Conservation (phyloP, 2,329 filamentous ascomycete genomes). For the Parastagonospora nodorum region DNA sequence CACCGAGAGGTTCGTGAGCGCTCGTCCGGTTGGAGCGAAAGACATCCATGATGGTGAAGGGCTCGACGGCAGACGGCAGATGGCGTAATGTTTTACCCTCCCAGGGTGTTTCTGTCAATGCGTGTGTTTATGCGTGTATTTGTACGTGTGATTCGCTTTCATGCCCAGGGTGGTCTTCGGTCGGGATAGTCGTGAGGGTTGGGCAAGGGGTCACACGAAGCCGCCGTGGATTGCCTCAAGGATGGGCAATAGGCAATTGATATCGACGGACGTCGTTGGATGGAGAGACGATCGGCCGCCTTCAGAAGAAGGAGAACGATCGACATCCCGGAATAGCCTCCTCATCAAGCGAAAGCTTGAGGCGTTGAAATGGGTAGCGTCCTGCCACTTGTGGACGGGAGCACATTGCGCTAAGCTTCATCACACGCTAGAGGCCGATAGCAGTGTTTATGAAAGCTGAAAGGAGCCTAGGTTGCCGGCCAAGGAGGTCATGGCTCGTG, state of each 20-base stretch:
- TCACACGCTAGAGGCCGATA: slow-evolving; percentile 24
- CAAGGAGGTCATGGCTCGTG: slow-evolving; percentile 2
- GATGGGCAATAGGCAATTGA: not conserved
- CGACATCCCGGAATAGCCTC: slow-evolving; percentile 2
- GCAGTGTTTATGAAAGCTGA: slow-evolving; percentile 8
- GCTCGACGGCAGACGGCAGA: not conserved
- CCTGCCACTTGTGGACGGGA: slow-evolving; percentile 7
- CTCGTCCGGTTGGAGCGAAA: slow-evolving; percentile 28
- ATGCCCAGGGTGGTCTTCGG: not conserved
- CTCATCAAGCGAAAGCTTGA: slow-evolving; percentile 10
- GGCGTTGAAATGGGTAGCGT: slow-evolving; percentile 3
- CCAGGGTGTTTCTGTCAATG: not conserved
- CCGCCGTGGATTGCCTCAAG: not conserved
- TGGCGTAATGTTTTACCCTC: slow-evolving; percentile 1
- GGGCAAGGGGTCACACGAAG: not conserved
- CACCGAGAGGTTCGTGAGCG: slow-evolving; percentile 28
- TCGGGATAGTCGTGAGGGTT: not conserved
- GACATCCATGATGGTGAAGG: slow-evolving; percentile 26
- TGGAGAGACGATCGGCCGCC: not conserved
- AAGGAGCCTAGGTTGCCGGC: slow-evolving; percentile 9
- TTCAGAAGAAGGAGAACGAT: slow-evolving; percentile 3
- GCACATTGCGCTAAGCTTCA: slow-evolving; percentile 21
- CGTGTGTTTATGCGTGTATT: not conserved
- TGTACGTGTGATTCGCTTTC: not conserved
- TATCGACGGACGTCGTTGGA: not conserved